Base-by-base conservation (phyloP, 306 rosid genomes). In the Dryas octopetala region DNA sequence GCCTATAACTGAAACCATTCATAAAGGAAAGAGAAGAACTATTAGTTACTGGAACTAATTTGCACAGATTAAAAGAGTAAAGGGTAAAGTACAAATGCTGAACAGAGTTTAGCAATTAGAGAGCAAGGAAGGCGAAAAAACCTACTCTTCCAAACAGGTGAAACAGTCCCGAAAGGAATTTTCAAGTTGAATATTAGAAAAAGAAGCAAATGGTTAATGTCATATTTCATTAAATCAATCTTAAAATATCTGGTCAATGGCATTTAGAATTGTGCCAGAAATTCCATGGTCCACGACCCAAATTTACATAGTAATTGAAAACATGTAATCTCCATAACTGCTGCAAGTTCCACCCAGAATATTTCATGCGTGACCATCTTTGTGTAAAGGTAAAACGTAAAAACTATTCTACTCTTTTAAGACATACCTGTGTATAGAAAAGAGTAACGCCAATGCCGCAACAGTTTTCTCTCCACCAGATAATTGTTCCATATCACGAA, bases 401-500 rank as follows among this genome's bases (percentile, higher is more conserved):
- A 58, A 28, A 19, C 15, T 14, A 0, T 44, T 32, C n/a, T 23
- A 7, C 32, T n/a, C 41, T 9, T 65, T 28, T 5, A 52, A 71
- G 48, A 72, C 78, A 40, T 76, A 92, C 99, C 99, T 96, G 76
- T 96, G 99, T 79, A 96, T 96, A 54, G 98, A 88, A 79, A 96
- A 96, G 70, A 96, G 89, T 81, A 96, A 88, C 8, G 99, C 99
- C 46, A 96, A 89, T 1, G 99, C 99, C 55, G 99, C 99, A 58
- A 96, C 97, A 46, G 99, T 92, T 88, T 92, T 96, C 78, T 96
- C 99, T 71, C 99, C 98, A 40, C 99, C 99, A 73, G 99, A 96
- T 55, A 96, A 82, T 68, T 90, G 99, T 46, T 96, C 99, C 99
- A 96, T 96, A 68, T 96, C 99, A 46, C 99, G 99, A 74, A 90